These are phyloP conservation scores for Larix kaempferi DNA, from an alignment of 75 land plant species.

Conservation along the genomic window DNA sequence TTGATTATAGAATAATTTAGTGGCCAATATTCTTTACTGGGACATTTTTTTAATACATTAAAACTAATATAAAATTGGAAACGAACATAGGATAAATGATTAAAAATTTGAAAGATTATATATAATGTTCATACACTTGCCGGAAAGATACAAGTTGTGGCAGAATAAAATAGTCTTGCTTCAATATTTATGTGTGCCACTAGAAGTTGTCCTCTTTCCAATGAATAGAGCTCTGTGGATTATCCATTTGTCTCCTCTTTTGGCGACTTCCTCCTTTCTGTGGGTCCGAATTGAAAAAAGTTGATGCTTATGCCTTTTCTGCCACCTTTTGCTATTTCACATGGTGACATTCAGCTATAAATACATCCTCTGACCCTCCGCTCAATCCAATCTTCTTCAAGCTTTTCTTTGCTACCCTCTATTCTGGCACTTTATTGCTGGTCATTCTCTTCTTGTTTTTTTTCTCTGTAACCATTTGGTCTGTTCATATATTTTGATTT, in stretches of 20 bases:
- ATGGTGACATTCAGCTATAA: constrained; percentile 1
- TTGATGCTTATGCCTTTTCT: background rate
- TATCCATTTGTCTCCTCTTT: constrained; percentile 11
- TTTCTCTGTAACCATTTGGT: background rate
- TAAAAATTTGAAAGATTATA: too few relatives aligned
- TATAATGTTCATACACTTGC: too few relatives aligned
- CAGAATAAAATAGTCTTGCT: background rate
- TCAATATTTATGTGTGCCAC: background rate
- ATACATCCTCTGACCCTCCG: background rate
- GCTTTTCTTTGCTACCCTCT: background rate
- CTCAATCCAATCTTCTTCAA: background rate
- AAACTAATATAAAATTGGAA: too few relatives aligned
- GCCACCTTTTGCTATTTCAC: background rate
- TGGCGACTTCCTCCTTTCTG: background rate
- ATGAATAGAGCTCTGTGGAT: background rate
- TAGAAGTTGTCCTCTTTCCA: too few relatives aligned
- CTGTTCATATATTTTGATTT: background rate
- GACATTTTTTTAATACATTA: too few relatives aligned
- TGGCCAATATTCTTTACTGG: too few relatives aligned
- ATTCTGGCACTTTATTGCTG: background rate
- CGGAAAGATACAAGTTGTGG: background rate
- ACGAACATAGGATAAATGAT: too few relatives aligned
- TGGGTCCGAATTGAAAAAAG: background rate
- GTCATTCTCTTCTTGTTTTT: background rate
- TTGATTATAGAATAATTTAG: too few relatives aligned